Evolutionary conservation across 2,329 filamentous ascomycete genomes (phyloP).

Genomic region (Colletotrichum tabaci): DNA sequence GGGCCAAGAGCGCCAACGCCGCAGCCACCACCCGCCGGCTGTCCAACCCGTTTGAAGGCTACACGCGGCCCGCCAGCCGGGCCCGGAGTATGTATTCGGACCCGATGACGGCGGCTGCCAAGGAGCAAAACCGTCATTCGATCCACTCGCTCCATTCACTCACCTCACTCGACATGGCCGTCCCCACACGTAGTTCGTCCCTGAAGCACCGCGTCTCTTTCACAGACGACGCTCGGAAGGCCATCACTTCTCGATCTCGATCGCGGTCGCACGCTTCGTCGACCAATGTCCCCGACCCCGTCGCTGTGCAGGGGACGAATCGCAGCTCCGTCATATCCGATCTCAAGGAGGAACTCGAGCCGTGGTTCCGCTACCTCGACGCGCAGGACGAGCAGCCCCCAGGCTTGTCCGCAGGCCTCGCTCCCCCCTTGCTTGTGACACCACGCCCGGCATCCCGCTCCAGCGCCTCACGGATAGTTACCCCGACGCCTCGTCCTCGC

Average conservation of each 20-base stretch:
- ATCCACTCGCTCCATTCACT: slow-evolving; percentile 18
- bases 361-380: slow-evolving; percentile 43
- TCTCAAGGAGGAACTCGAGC: slow-evolving; percentile 43
- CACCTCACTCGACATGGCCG: slow-evolving; percentile 34
- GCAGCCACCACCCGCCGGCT: slow-evolving; percentile 26
- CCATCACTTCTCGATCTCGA: slow-evolving; percentile 23
- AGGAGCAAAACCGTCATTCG: slow-evolving; percentile 25
- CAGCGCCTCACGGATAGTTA: slow-evolving; percentile 12
- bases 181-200: slow-evolving; percentile 41
- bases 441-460: slow-evolving; percentile 18
- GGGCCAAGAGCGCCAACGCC: slow-evolving; percentile 38
- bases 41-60: slow-evolving; percentile 40
- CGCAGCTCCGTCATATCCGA: slow-evolving; percentile 36
- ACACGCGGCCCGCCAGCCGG: slow-evolving; percentile 36
- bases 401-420: slow-evolving; percentile 11
- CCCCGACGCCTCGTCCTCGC: slow-evolving; percentile 21
- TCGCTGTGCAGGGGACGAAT: slow-evolving; percentile 17
- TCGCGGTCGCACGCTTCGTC: slow-evolving; percentile 26
- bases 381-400: slow-evolving; percentile 21
- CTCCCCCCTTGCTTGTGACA: slow-evolving; percentile 29
- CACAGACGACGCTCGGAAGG: slow-evolving; percentile 35
- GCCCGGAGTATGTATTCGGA: slow-evolving; percentile 41
- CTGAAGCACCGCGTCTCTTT: slow-evolving; percentile 37
- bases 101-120: neutral
- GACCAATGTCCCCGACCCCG: slow-evolving; percentile 9